Evolutionary conservation across 116 monocot genomes (phyloP), one percentile per base, ranked within the genome.

Genomic region (Iris pallida): DNA sequence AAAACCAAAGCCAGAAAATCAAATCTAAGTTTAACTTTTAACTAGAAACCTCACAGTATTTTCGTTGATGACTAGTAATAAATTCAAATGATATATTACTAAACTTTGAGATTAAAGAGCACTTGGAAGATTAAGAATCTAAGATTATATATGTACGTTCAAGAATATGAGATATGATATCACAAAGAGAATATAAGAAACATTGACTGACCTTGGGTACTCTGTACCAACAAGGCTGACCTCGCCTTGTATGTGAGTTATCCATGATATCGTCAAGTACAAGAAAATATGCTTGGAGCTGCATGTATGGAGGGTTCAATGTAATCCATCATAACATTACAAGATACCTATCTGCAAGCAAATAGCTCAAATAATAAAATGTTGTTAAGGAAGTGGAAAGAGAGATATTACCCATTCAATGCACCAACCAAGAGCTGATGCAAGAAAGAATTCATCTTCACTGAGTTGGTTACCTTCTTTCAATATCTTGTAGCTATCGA

Each of bases 191-290:
- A 44, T 44, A 59, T 17, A 59, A 70, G 47, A 61, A 42, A 49
- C 11, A 40, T 51, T 63, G 42, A 53, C 69, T 58, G 68, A 92
- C 97, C 90, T 97, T 87, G 66, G 90, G 83, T 15, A 85, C 20
- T 79, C 87, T 85, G 63, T 81, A 97, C 97, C 97, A 97, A 78
- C 97, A 97, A 70, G 75, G 97, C 51, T 92, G 97, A 41, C 97
- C 97, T 49, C 97, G 82, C 70, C 97, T 86, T 40, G 97, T 97
- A 47, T 87, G 81, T 48, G 97, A 90, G 61, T 76, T 75, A 74
- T 97, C 97, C 92, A 92, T 90, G 60, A 97, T 97, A 81, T 97
- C 97, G 75, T 97, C 97, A 65, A 97, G 81, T 20, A 97, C 92
- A 63, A 97, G 93, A 77, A 97, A 92, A 71, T 90, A 97, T 68